A percentile compares a stretch with the other conserved stretches of the same genome.
These are phyloP conservation scores for Coelastrella sp. DNA, from an alignment of 139 green algal genomes.

Conservation along the genomic window DNA sequence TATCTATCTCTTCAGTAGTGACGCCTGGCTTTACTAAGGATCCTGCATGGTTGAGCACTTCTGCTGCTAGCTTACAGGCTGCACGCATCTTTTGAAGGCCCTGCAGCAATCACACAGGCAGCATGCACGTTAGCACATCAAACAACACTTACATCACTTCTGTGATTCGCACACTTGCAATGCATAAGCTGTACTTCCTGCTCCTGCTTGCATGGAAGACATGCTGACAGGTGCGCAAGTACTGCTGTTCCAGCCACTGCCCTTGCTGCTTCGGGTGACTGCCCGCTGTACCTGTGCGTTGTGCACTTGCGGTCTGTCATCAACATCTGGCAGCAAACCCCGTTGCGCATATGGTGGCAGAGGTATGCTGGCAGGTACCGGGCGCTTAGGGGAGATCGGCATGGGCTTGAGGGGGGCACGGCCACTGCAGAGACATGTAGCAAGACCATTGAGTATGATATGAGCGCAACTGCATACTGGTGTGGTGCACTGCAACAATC, in stretches of 20 bases:
- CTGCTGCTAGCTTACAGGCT: slow-evolving; percentile 87
- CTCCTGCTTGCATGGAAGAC: too few species aligned
- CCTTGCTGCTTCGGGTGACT: background rate
- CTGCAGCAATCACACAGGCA: slow-evolving; percentile 46
- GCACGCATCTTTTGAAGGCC: slow-evolving; percentile 89
- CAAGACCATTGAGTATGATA: background rate
- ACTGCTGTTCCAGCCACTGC: background rate
- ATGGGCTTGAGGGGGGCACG: slow-evolving; percentile 48
- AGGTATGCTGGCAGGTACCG: slow-evolving; percentile 80
- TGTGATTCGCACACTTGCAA: too few species aligned
- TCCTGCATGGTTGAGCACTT: slow-evolving; percentile 85
- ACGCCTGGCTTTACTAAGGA: slow-evolving; percentile 86
- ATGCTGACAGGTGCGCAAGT: background rate
- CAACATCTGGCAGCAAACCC: slow-evolving; percentile 74
- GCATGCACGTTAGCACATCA: too few species aligned
- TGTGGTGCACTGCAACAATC: background rate
- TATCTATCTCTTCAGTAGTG: slow-evolving; percentile 97
- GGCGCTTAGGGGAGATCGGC: slow-evolving; percentile 54
- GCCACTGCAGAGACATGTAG: background rate
- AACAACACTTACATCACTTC: too few species aligned
- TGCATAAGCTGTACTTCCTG: too few species aligned
- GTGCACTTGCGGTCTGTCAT: slow-evolving; percentile 74
- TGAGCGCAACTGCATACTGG: background rate
- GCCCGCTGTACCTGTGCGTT: background rate
- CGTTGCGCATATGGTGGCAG: slow-evolving; percentile 83